phyloP scores from a whole-genome alignment of 352 stramenopile genomes.

The Phytophthora citrophthora region DNA sequence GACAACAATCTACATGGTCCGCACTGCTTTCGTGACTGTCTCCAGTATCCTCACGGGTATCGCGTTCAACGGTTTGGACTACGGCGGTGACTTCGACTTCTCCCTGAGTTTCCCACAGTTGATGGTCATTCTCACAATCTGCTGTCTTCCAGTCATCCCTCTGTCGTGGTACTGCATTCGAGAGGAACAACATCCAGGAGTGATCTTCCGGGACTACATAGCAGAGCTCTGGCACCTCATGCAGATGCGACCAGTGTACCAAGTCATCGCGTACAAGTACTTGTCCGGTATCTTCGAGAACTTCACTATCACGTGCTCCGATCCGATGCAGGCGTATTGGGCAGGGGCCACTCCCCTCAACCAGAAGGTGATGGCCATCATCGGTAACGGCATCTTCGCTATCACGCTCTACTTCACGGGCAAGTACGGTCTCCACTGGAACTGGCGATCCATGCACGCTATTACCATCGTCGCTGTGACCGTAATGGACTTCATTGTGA shows the following conservation, averaged over 20 bases:
- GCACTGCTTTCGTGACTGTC: constrained; percentile 46
- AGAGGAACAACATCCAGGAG: constrained; percentile 43
- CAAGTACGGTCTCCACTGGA: constrained; percentile 46
- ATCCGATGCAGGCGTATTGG: constrained; percentile 45
- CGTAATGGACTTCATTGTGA: constrained; percentile 38
- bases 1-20: constrained; percentile 42
- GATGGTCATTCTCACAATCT: constrained; percentile 50
- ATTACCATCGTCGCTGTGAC: constrained; percentile 36
- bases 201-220: constrained; percentile 44
- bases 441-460: constrained; percentile 41
- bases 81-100: constrained; percentile 55
- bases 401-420: constrained; percentile 37
- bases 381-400: constrained; percentile 43
- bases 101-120: constrained; percentile 48
- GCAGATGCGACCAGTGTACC: constrained; percentile 43
- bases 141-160: constrained; percentile 39
- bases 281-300: constrained; percentile 46
- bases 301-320: constrained; percentile 38
- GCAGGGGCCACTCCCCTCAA: constrained; percentile 41
- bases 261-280: constrained; percentile 47
- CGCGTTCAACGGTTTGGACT: constrained; percentile 52
- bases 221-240: constrained; percentile 41
- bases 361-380: constrained; percentile 40
- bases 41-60: constrained; percentile 42
- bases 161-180: constrained; percentile 54